Base-by-base conservation (phyloP, 495 filamentous ascomycete species). In the Trichoderma virens region DNA sequence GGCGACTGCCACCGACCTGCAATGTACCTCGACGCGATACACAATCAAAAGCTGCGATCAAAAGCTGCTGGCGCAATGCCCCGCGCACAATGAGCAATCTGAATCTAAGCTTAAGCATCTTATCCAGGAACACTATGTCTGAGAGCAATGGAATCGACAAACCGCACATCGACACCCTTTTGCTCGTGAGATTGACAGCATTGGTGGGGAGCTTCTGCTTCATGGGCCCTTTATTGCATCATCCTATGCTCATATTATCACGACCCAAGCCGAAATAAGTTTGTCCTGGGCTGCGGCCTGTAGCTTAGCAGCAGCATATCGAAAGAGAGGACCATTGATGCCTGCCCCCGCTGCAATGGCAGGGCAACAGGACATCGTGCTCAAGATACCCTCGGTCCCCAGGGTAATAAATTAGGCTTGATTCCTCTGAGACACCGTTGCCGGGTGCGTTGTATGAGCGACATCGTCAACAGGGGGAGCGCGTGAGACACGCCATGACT, bases 371-470 rank as follows among this genome's bases (percentile, higher is more conserved):
- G 41, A 13, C 23, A 56, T 28, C 9, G 20, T 56, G 25, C 47
- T 25, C 20, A 20, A 20, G 7, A 5, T 28, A 20, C 41, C 41
- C 9, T 45, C 18, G 16, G 13, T 45, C 41, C 47, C 23, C 47
- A 28, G 27, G 47, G 47, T 11, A 16, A 28, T 56, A 28, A 28
- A 28, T 56, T 9, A 3, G 27, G 9, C 9, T 27, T 20, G 16
- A 28, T 28, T 56, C 47, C 47, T 56, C 25, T 56, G 25, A 56
- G 25, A 56, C 51, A 56, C 27, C 16, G 51, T 56, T 56, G 51
- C 51, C 51, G 13, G 51, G 51, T 30, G n/a, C 3, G 4, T 5
- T 30, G 25, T 14, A 13, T 16, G 23, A 56, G 23, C 27, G 23
- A 31, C 7, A 2, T n/a, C 7, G 2, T 56, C 2, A 9, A 20